Evolutionary conservation across 768 basidiomycete species (phyloP), one percentile per base, ranked within the genome.

Genomic region (Leccinum fibrillosum): DNA sequence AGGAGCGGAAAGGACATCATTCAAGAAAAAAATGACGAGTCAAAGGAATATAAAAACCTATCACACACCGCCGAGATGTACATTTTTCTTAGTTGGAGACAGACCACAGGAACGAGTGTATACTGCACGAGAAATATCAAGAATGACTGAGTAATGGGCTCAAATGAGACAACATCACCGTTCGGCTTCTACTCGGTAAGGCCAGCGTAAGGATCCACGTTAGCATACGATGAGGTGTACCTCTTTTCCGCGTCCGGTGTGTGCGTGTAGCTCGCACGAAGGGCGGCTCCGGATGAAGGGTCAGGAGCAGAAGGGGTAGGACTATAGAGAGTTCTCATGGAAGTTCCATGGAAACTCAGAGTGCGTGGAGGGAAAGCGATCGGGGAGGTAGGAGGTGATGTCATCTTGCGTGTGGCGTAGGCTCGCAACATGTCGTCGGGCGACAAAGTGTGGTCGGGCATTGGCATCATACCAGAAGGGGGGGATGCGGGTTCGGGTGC

Each of bases 361-460:
- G 62, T 52, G 23, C 66, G 73, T 2, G 62, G 45, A 11, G 72
- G 72, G 54, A 72, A 74, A 19, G 72, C 59, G 13, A 74, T 65
- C 13, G 73, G 62, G 3, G 72, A 66, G 32, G 67, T 63, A 49
- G 73, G 72, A 59, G 73, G 74, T 25, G 73, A 75, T 11, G 65
- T 61, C 13, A 69, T 65, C 48, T 71, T 74, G 60, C 80, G 76
- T 26, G 76, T 80, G 5, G 88, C 88, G 59, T 89, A 90, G 1
- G 86, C 86, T 37, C 86, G 83, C 48, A 91, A 76, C 85, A 91
- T 88, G 25, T 83, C 89, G 66, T 92, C 90, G 3, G 89, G 89
- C 1, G 79, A 78, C 80, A 82, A 81, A 50, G 73, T 62, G 34
- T 64, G 75, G 2, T 72, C 76, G 25, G 78, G 76, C 65, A 75